A percentile compares a stretch with the other conserved stretches of the same genome.
Evolutionary conservation across 192 early-diverging fungal genomes (phyloP).

Genomic region (Gryganskiella cystojenkinii): DNA sequence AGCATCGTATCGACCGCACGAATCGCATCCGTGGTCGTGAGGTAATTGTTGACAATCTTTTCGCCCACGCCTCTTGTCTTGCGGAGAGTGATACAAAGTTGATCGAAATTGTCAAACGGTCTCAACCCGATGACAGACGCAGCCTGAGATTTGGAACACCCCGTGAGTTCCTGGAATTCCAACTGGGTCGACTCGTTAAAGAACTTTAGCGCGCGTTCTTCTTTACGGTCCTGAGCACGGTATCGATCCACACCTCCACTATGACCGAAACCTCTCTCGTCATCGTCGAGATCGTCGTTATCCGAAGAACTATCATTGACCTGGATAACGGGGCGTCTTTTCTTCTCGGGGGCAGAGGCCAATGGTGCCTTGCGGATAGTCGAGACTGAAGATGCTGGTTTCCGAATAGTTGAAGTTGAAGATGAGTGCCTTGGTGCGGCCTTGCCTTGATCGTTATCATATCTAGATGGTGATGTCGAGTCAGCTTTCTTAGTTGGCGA

Average conservation of each 20-base stretch:
- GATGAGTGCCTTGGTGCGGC: too few species aligned
- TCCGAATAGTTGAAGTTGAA: too few species aligned
- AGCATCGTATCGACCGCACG: slow-evolving; percentile 71
- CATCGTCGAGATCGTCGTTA: slow-evolving; percentile 21
- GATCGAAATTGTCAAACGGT: slow-evolving; percentile 66
- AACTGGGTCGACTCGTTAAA: slow-evolving; percentile 32
- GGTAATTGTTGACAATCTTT: slow-evolving; percentile 62
- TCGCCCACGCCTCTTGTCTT: slow-evolving; percentile 62
- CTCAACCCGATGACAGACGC: slow-evolving; percentile 62
- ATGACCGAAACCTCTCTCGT: too few species aligned
- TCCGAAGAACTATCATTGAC: slow-evolving; percentile 7
- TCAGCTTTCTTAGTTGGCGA: neutral
- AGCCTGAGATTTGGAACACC: slow-evolving; percentile 57
- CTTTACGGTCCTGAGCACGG: slow-evolving; percentile 20
- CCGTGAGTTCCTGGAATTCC: slow-evolving; percentile 29
- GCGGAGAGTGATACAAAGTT: slow-evolving; percentile 63
- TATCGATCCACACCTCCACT: too few species aligned
- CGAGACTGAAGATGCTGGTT: too few species aligned
- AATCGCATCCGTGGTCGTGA: slow-evolving; percentile 70
- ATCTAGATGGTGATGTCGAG: neutral
- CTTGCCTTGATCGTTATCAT: too few species aligned
- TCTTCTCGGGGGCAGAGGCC: neutral
- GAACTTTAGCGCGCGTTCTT: slow-evolving; percentile 34
- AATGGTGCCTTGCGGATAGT: neutral
- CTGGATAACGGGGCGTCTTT: neutral